Evolutionary conservation across 352 stramenopile species (phyloP), one percentile per base, ranked within the genome.

Genomic region (Globisporangium recalcitrans): DNA sequence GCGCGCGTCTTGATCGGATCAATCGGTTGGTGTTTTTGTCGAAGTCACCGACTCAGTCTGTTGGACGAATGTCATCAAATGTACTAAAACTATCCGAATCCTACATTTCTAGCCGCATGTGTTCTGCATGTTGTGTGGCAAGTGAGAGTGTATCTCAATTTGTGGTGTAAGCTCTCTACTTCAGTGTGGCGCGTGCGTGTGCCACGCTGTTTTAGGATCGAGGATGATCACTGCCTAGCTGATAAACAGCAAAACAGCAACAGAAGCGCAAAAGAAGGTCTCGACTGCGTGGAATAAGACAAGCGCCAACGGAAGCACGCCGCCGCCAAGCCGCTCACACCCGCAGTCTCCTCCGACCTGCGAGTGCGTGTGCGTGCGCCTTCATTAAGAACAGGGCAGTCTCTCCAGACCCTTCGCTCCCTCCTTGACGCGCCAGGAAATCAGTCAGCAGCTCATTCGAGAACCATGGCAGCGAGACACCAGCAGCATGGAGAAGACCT

Each of bases 401-500:
- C 10, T 26, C 26, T 49, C 10, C 21, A 29, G 46, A 24, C 9
- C 22, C 21, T 14, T 42, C 0, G n/a, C n/a, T n/a, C n/a, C 36
- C 13, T 4, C 13, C 4, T 11, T n/a, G 36, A 42, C 36, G 36
- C 36, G n/a, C 36, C 36, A 42, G 36, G n/a, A n/a, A 42, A n/a
- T 3, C 36, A 42, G 14, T 32, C 29, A 32, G 36, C 36, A 53
- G 14, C 13, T 53, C 47, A 36, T 16, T 14, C 2, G 16, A 21
- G 22, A n/a, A 32, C 46, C 19, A 74, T 68, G 51, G 56, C 60
- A 8, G 54, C 67, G 21, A 42, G 34, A 56, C 19, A 42, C 36
- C 36, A 22, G n/a, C 59, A 66, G 11, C 54, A 62, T 9, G 42
- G 16, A 22, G 46, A 61, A 27, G 81, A 90, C 58, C 75, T 80